Evolutionary conservation across 2,329 filamentous ascomycete species (phyloP), one percentile per base, ranked within the genome.

Genomic region (Colletotrichum trifolii): DNA sequence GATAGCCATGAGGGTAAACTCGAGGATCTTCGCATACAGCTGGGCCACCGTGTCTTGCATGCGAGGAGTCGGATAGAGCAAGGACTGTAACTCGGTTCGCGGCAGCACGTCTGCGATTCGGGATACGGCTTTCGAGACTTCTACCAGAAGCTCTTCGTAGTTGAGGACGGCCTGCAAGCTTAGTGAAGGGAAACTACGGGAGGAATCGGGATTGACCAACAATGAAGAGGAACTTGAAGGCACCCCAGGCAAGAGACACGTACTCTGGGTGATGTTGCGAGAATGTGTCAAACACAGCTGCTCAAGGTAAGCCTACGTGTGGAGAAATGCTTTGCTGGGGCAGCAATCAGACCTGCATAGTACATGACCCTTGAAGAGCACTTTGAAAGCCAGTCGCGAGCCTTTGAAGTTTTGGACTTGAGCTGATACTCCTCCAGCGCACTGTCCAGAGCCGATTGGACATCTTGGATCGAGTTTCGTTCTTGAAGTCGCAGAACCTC

Each of bases 301-400:
- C 12, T 13, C 6, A 6, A 40, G 9, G 10, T 25, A 33, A 10
- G 17, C n/a, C 17, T 11, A 25, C 6, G 25, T 9, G 6, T 47
- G 45, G 11, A 47, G 17, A 47, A 10, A 8, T 8, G 8, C 17
- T 17, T 10, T 39, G 17, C 8, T 42, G 38, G 2, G 13, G 25
- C 25, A 25, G 25, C 25, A 25, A 2, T 10, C 13, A 8, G 10
- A 59, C 55, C 48, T 59, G 46, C 55, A 25, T 59, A 59, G 25
- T 52, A 59, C 46, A 59, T 49, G 11, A 59, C 33, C 3, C 55
- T 36, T 6, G 55, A 59, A 2, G 55, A 59, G 46, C 55, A 59
- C 17, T n/a, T 59, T 2, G 38, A 25, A 6, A 59, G n/a, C 4
- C 8, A 40, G 12, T 35, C 11, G 17, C 47, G 17, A 3, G 52